Evolutionary conservation across 257 asterid species (phyloP).

Genomic region (Nicotiana benthamiana): DNA sequence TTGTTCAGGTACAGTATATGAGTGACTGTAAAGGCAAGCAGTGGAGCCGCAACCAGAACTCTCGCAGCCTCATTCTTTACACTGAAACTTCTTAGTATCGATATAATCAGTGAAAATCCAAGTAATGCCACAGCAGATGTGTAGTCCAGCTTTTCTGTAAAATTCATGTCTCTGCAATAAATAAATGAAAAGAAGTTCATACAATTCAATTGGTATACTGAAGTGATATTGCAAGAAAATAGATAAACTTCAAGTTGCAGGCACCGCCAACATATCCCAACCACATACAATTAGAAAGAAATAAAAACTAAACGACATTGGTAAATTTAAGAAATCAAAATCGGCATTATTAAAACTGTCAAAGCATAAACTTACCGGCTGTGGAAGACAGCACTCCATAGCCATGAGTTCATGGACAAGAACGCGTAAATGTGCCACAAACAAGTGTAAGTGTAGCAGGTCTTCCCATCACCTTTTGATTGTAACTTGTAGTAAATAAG

Average conservation of each 20-base stretch:
- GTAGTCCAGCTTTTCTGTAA: slow-evolving; percentile 75
- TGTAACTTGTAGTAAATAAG: slow-evolving; percentile 35
- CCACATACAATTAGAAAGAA: background rate
- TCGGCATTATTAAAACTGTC: background rate
- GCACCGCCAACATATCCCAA: background rate
- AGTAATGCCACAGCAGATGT: slow-evolving; percentile 67
- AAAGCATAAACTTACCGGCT: slow-evolving; percentile 45
- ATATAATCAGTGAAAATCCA: slow-evolving; percentile 65
- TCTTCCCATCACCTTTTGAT: slow-evolving; percentile 42
- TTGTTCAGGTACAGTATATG: slow-evolving; percentile 72
- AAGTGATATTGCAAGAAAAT: background rate
- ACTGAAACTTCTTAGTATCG: slow-evolving; percentile 54
- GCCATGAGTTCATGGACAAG: slow-evolving; percentile 70
- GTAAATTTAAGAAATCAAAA: background rate
- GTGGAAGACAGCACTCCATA: slow-evolving; percentile 85
- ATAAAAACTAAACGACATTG: background rate
- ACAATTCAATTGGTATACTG: background rate
- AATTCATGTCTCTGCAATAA: slow-evolving; percentile 67
- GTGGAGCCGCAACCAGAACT: slow-evolving; percentile 87
- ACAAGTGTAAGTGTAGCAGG: slow-evolving; percentile 69
- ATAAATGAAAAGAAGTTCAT: background rate
- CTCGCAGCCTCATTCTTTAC: slow-evolving; percentile 67
- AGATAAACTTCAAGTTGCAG: background rate
- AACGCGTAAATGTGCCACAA: slow-evolving; percentile 72
- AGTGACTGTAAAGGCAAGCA: slow-evolving; percentile 58